Evolutionary conservation across 192 early-diverging fungal genomes (phyloP), one percentile per base, ranked within the genome.

Genomic region (Coemansia sp.): DNA sequence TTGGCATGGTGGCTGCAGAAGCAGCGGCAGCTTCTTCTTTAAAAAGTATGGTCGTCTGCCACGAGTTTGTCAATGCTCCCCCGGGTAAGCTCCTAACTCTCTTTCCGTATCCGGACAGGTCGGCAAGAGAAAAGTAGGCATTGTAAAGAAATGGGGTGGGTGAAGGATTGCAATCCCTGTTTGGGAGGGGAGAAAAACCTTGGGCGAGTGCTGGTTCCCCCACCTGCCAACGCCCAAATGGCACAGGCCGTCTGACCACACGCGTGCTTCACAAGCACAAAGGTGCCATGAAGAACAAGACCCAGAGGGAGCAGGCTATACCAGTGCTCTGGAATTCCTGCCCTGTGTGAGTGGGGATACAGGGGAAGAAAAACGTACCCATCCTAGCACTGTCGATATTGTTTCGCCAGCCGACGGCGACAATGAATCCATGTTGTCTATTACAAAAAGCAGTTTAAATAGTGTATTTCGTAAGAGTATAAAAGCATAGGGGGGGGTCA

Each of bases 321-420:
- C 15, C 3, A 5, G 29, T 4, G 15, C 53, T 32, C 15, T 50
- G 38, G 29, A 58, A 43, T 40, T 15, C 10, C 49, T 56, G 24
- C 29, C 22, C 29, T 27, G 29, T 27, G 24, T 64, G 4, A 7
- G 24, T 64, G 11, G n/a, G 10, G 18, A 32, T 7, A 49, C 24
- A 12, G 38, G 39, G 59, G 11, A 18, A 55, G 11, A 16, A 12
- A 24, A 43, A 60, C 63, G 16, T 73, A 78, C 76, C 76, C 76
- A 78, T 5, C 76, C 76, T 3, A 78, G 62, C 8, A 59, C 22
- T n/a, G 70, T 45, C 29, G 76, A 78, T 60, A 78, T 39, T 20
- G 61, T 29, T 8, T 61, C 71, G 27, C 76, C 64, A 10, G 63
- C 52, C 24, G 76, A 70, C 38, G 43, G 32, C n/a, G 16, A 16